A percentile compares a stretch with the other conserved stretches of the same genome.
Evolutionary conservation across 352 stramenopile genomes (phyloP).

Genomic region (Phytopythium vexans): DNA sequence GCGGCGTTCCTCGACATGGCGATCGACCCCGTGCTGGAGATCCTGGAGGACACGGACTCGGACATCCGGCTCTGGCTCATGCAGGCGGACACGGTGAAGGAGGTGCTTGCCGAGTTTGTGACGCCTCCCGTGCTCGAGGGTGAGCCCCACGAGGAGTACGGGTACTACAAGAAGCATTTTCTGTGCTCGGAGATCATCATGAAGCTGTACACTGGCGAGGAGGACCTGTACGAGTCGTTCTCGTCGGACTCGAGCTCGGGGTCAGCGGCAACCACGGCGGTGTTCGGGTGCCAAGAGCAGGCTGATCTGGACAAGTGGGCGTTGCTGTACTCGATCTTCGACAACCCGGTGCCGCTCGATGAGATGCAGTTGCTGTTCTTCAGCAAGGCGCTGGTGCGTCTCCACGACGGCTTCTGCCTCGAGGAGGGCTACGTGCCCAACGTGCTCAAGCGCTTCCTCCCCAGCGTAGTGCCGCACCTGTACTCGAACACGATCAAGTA

Average conservation of each 20-base stretch:
- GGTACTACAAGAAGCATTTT: constrained; percentile 88
- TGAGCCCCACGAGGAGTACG: constrained; percentile 85
- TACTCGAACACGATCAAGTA: constrained; percentile 91
- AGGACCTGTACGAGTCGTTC: constrained; percentile 88
- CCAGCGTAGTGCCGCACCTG: constrained; percentile 71
- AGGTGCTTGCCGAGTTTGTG: constrained; percentile 79
- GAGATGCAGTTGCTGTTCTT: constrained; percentile 88
- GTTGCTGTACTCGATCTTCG: constrained; percentile 80
- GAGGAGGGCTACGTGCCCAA: constrained; percentile 85
- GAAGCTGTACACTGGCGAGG: constrained; percentile 87
- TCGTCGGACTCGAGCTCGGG: constrained; percentile 79
- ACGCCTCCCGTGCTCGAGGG: constrained; percentile 66
- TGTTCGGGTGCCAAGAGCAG: constrained; percentile 78
- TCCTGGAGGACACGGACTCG: constrained; percentile 82
- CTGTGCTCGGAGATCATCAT: constrained; percentile 90
- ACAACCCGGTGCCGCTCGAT: constrained; percentile 70
- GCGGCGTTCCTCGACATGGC: constrained; percentile 71
- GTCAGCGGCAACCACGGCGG: constrained; percentile 52
- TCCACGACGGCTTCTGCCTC: constrained; percentile 84
- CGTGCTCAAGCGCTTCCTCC: constrained; percentile 76
- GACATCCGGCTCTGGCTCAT: constrained; percentile 84
- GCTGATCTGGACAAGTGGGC: constrained; percentile 79
- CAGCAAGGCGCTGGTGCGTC: constrained; percentile 81
- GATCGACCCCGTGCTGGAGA: constrained; percentile 84
- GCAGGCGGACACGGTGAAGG: constrained; percentile 71